Evolutionary conservation across 1,284 basidiomycete species (phyloP).

Genomic region (Ustilago sp.): DNA sequence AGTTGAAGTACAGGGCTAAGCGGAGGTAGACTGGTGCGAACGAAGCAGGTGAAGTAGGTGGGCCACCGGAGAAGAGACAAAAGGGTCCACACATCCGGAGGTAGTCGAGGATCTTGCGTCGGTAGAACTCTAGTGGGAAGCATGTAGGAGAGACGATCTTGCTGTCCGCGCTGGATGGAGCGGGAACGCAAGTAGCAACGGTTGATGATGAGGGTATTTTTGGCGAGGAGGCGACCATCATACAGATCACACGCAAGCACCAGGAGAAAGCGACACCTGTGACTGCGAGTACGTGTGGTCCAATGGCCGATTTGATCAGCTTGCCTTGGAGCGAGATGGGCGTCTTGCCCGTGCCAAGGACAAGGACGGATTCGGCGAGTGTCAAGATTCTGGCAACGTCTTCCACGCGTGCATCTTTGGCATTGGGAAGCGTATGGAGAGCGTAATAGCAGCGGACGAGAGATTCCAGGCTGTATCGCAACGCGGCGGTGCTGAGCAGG

Average conservation of each 20-base stretch:
- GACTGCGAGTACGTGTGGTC: slow-evolving; percentile 40
- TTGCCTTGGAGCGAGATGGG: slow-evolving; percentile 42
- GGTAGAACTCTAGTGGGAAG: slow-evolving; percentile 39
- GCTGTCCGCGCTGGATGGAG: background rate
- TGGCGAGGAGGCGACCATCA: slow-evolving; percentile 13
- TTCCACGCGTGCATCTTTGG: slow-evolving; percentile 26
- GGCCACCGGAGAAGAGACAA: slow-evolving; percentile 37
- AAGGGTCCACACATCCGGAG: slow-evolving; percentile 47
- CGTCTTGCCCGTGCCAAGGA: slow-evolving; percentile 47
- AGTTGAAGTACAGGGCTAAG: slow-evolving; percentile 36
- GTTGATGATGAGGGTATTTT: background rate
- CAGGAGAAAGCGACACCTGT: slow-evolving; percentile 41
- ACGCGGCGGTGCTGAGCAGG: slow-evolving; percentile 27
- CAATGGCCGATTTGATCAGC: slow-evolving; percentile 38
- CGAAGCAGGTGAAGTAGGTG: slow-evolving; percentile 7
- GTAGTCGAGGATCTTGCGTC: slow-evolving; percentile 49
- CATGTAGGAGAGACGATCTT: background rate
- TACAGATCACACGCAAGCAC: slow-evolving; percentile 34
- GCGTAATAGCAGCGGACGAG: slow-evolving; percentile 42
- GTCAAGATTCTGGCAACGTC: slow-evolving; percentile 38
- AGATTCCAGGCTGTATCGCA: slow-evolving; percentile 38
- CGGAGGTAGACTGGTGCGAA: slow-evolving; percentile 43
- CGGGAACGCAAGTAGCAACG: no score
- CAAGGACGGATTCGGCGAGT: slow-evolving; percentile 35
- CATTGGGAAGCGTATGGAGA: slow-evolving; percentile 40